Percentiles rank a stretch among this genome's conserved stretches.
phyloP scores from a whole-genome alignment of 2,329 filamentous ascomycete genomes.

The Colletotrichum simmondsii region DNA sequence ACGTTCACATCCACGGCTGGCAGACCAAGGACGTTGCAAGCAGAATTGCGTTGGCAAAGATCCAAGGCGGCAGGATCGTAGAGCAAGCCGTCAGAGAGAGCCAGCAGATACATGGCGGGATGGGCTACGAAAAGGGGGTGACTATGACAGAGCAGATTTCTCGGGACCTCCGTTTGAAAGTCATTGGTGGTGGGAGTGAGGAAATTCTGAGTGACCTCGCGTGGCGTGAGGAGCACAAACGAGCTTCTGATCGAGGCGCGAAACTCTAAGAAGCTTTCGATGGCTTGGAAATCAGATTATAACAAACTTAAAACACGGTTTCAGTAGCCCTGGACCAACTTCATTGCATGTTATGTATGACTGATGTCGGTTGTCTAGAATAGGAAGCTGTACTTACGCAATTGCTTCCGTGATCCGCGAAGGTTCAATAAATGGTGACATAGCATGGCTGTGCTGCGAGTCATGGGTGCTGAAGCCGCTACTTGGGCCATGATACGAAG shows the following conservation, averaged over 20 bases:
- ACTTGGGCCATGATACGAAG: not conserved
- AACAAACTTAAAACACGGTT: conserved; percentile 11
- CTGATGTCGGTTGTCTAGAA: not conserved
- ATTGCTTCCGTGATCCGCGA: not conserved
- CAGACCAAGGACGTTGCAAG: conserved; percentile 43
- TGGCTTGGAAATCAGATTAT: not conserved
- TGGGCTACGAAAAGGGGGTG: conserved; percentile 61
- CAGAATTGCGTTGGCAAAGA: conserved; percentile 51
- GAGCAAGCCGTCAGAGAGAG: conserved; percentile 63
- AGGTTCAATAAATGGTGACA: not conserved
- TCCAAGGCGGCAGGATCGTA: conserved; percentile 59
- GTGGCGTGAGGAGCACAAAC: conserved; percentile 55
- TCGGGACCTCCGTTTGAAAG: conserved; percentile 61
- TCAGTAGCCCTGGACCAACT: not conserved
- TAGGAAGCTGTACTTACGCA: not conserved
- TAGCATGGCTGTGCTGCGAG: not conserved
- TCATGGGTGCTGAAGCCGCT: not conserved
- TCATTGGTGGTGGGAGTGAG: conserved; percentile 65
- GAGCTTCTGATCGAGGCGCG: not conserved
- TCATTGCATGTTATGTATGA: not conserved
- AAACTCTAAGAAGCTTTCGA: conserved; percentile 7
- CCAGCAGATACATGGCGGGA: conserved; percentile 65
- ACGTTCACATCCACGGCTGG: conserved; percentile 49
- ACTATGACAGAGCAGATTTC: conserved; percentile 64
- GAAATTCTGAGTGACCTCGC: conserved; percentile 65